Base-by-base conservation (phyloP, 108 stramenopile species). In the Seminavis robusta region DNA sequence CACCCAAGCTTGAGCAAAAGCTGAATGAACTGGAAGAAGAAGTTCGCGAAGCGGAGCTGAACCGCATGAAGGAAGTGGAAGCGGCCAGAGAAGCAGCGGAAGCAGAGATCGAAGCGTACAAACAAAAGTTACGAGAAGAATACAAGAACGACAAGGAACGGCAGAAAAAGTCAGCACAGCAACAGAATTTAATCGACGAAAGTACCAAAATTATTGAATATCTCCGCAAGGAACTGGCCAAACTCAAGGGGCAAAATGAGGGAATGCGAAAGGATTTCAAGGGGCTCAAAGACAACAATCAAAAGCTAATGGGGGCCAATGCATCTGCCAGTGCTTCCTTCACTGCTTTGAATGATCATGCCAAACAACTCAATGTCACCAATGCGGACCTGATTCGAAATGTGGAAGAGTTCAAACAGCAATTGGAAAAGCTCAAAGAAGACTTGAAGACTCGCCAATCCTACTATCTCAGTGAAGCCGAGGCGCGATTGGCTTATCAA, bases 191-290 rank as follows among this genome's bases (percentile, higher is more conserved):
- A 0, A 87, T 83, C 76, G 81, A 83, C 41, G 86, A 88, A 52
- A 83, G 81, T 67, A 80, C 74, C 1, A 77, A 80, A 34, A 88
- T 88, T 74, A 51, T 88, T 19, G 81, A 88, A 32, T 81, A 79
- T 50, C 44, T 83, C 9, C 76, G 85, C 42, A 77, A 77, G 26
- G 85, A 87, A 49, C 77, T 80, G 3, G 67, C 69, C 36, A 73
- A 79, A 49, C 69, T 88, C 1, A 61, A 74, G 9, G 65, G 61
- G 36, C 71, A 79, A 41, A 81, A 81, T 51, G 59, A 67, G 32
- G 66, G 61, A 19, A 77, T 88, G 21, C 65, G 66, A 33, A 71
- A 63, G 8, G 86, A 88, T 39, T 80, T 82, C 72, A 73, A 83
- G 19, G 43, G 60, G 10, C 59, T 88, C 7, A 80, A 81, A 47